Conservation (phyloP, 2,329 filamentous ascomycete species). For the Verticillium albo-atrum region DNA sequence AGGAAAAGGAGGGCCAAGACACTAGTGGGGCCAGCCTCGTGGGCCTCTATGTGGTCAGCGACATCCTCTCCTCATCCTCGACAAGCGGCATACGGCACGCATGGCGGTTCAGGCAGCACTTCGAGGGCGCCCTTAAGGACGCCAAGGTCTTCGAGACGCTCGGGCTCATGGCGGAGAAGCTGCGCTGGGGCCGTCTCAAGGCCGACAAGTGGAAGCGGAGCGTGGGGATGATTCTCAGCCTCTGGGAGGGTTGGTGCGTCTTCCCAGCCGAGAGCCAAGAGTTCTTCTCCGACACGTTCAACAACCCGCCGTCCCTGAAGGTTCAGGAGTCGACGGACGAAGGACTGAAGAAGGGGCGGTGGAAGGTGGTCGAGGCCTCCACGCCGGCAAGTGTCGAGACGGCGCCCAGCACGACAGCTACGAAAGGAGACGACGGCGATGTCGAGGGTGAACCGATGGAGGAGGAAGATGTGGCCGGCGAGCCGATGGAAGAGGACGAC, state of each 20-base stretch:
- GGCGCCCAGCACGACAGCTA: slow-evolving; percentile 27
- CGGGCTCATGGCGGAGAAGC: slow-evolving; percentile 65
- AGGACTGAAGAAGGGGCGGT: slow-evolving; percentile 35
- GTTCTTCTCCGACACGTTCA: slow-evolving; percentile 65
- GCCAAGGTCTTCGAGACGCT: slow-evolving; percentile 71
- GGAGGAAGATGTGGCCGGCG: slow-evolving; percentile 44
- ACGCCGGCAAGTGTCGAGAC: slow-evolving; percentile 5
- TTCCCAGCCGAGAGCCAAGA: slow-evolving; percentile 74
- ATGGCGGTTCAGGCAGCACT: slow-evolving; percentile 80
- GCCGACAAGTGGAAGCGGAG: slow-evolving; percentile 83
- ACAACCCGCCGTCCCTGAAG: slow-evolving; percentile 55
- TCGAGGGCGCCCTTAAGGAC: slow-evolving; percentile 66
- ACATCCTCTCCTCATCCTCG: slow-evolving; percentile 74
- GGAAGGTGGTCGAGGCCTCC: slow-evolving; percentile 45
- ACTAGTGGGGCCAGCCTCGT: slow-evolving; percentile 71
- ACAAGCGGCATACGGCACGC: slow-evolving; percentile 76
- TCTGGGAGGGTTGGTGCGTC: slow-evolving; percentile 69
- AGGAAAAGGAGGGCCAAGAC: slow-evolving; percentile 49
- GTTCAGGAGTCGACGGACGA: slow-evolving; percentile 22
- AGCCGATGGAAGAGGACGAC: slow-evolving; percentile 33
- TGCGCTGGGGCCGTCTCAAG: slow-evolving; percentile 75
- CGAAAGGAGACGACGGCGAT: slow-evolving; percentile 27
- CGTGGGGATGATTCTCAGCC: slow-evolving; percentile 60
- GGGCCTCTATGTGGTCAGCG: slow-evolving; percentile 71
- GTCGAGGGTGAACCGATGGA: slow-evolving; percentile 31